These are phyloP conservation scores for Metarhizium rileyi DNA, from an alignment of 2,329 filamentous ascomycete species.

Conservation along the genomic window DNA sequence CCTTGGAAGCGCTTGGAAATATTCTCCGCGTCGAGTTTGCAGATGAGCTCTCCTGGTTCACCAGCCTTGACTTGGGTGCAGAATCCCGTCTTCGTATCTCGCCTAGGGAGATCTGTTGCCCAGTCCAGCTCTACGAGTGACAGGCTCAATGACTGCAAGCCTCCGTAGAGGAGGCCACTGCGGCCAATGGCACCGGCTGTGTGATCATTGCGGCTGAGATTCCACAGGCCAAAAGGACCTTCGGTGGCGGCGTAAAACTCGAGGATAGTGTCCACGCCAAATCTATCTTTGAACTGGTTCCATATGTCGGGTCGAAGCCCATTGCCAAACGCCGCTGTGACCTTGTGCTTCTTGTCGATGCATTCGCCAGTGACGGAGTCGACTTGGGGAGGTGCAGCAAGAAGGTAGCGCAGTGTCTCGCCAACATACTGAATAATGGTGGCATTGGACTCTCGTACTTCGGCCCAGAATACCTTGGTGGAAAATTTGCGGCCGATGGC, in stretches of 20 bases:
- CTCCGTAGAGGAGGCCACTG: slow-evolving; percentile 50
- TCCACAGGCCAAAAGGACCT: slow-evolving; percentile 60
- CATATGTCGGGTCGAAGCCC: slow-evolving; percentile 79
- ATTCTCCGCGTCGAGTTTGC: slow-evolving; percentile 55
- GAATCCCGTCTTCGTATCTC: slow-evolving; percentile 59
- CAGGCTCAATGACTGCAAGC: slow-evolving; percentile 40
- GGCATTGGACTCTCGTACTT: slow-evolving; percentile 59
- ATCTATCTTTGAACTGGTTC: slow-evolving; percentile 73
- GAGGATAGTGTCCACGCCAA: slow-evolving; percentile 60
- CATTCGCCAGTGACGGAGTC: slow-evolving; percentile 56
- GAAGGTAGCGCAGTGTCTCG: slow-evolving; percentile 75
- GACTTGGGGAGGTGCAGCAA: slow-evolving; percentile 53
- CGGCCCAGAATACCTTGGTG: slow-evolving; percentile 65
- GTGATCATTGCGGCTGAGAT: slow-evolving; percentile 63
- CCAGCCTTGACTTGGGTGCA: slow-evolving; percentile 50
- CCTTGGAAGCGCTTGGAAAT: slow-evolving; percentile 63
- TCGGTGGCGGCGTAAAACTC: slow-evolving; percentile 81
- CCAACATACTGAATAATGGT: slow-evolving; percentile 82
- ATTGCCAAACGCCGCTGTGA: slow-evolving; percentile 75
- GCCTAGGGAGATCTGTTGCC: slow-evolving; percentile 56
- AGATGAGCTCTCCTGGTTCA: slow-evolving; percentile 67
- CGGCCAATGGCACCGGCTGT: slow-evolving; percentile 70
- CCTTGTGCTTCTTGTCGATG: slow-evolving; percentile 61
- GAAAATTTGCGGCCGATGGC: slow-evolving; percentile 72
- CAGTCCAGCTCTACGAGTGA: slow-evolving; percentile 62